These are phyloP conservation scores for Plasmodium gallinaceum DNA, from an alignment of 169 alveolate species.

Conservation along the genomic window DNA sequence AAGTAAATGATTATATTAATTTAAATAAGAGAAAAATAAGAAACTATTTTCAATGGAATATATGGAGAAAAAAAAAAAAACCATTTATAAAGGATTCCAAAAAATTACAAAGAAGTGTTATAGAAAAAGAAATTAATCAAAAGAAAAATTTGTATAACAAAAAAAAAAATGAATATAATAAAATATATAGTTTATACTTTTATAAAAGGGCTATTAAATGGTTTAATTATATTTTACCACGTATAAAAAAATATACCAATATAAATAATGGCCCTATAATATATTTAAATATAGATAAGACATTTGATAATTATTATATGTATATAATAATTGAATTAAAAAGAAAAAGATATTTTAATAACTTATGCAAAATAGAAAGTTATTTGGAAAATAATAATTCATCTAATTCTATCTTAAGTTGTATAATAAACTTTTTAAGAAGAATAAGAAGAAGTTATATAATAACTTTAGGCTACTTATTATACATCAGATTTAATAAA, in stretches of 20 bases:
- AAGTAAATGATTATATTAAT: conserved; percentile 38
- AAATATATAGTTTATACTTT: conserved; percentile 42
- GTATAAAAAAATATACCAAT: conserved; percentile 43
- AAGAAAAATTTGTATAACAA: conserved; percentile 27
- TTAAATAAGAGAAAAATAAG: conserved; percentile 6
- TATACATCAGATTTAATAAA: conserved; percentile 46
- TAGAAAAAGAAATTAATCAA: conserved; percentile 22
- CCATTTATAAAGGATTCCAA: neutral
- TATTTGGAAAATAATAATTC: neutral
- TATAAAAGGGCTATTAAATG: conserved; percentile 66
- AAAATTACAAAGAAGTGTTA: conserved; percentile 4
- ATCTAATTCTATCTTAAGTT: conserved; percentile 1
- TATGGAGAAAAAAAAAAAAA: conserved; percentile 23
- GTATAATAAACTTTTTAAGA: conserved; percentile 32
- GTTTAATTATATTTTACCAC: conserved; percentile 71
- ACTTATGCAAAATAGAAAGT: conserved; percentile 24
- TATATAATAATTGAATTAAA: conserved; percentile 55
- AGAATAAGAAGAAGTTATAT: conserved; percentile 66
- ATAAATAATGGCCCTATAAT: conserved; percentile 67
- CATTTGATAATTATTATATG: conserved; percentile 74
- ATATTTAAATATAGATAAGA: conserved; percentile 65
- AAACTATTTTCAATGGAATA: conserved; percentile 1
- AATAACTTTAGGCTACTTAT: conserved; percentile 52
- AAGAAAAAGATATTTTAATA: conserved; percentile 25
- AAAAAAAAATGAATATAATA: conserved; percentile 4